These are phyloP conservation scores for Acaromyces ingoldii DNA, from an alignment of 1,284 basidiomycete genomes.

Conservation along the genomic window DNA sequence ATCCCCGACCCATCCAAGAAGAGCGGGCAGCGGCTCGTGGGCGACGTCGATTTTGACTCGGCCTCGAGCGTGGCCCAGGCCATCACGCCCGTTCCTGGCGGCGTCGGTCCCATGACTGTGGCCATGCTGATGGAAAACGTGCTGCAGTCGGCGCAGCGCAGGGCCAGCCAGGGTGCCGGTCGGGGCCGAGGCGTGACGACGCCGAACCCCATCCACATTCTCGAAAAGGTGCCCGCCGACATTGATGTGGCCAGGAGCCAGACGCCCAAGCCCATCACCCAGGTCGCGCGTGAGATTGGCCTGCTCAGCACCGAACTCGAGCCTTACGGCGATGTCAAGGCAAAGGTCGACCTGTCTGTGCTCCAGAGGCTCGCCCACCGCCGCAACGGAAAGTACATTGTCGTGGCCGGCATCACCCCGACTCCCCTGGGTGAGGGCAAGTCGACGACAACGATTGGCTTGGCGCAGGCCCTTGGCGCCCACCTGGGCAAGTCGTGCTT, in stretches of 20 bases:
- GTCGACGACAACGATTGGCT: constrained; percentile 95
- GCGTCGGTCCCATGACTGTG: constrained; percentile 99
- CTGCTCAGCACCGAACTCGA: constrained; percentile 82
- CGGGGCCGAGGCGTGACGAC: constrained; percentile 62
- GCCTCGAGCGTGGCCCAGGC: constrained; percentile 73
- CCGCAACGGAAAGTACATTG: constrained; percentile 92
- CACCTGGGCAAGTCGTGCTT: constrained; percentile 88
- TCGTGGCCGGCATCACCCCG: constrained; percentile 95
- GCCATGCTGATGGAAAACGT: constrained; percentile 98
- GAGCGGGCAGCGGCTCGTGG: constrained; percentile 89
- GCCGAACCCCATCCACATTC: constrained; percentile 71
- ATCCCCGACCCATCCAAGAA: constrained; percentile 79
- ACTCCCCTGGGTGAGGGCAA: constrained; percentile 98
- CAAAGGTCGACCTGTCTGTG: constrained; percentile 87
- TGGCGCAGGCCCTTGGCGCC: constrained; percentile 92
- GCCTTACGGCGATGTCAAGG: constrained; percentile 92
- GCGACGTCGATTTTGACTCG: constrained; percentile 83
- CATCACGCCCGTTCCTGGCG: constrained; percentile 91
- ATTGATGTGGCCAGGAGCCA: constrained; percentile 96
- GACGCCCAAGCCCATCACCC: constrained; percentile 79
- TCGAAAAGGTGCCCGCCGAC: constrained; percentile 71
- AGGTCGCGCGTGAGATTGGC: constrained; percentile 84
- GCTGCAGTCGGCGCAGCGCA: constrained; percentile 68
- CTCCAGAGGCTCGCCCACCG: constrained; percentile 79
- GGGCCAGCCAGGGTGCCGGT: constrained; percentile 80